Conservation (phyloP, 805 yeast genomes). For the Yamadazyma philogaea region DNA sequence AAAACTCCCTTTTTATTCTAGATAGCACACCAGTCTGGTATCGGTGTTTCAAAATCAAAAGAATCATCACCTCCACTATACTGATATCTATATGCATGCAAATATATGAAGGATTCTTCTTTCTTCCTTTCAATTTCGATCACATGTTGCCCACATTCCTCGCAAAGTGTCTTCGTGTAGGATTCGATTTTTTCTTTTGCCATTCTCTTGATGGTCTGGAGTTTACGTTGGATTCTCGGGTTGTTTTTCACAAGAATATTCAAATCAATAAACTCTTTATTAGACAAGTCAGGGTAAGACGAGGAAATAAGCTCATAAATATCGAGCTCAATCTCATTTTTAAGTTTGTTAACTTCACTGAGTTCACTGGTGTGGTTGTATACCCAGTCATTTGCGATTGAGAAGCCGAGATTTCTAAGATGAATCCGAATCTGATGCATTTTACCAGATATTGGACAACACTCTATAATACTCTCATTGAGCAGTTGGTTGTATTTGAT, state of each 20-base stretch:
- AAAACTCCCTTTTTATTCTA: conserved; percentile 23
- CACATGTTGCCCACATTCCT: conserved; percentile 30
- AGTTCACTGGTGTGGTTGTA: conserved; percentile 22
- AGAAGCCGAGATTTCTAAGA: conserved; percentile 61
- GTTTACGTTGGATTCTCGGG: conserved; percentile 4
- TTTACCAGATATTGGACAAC: conserved; percentile 51
- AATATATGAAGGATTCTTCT: conserved; percentile 33
- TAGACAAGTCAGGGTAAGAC: conserved; percentile 3
- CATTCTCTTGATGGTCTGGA: conserved; percentile 24
- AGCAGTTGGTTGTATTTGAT: conserved; percentile 24
- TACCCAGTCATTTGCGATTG: conserved; percentile 75
- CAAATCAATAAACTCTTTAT: background rate
- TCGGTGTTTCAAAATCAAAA: conserved; percentile 39
- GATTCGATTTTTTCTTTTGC: conserved; percentile 22
- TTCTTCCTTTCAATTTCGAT: conserved; percentile 27
- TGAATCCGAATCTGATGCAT: conserved; percentile 60
- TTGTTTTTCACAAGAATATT: background rate
- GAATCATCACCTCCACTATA: conserved; percentile 18
- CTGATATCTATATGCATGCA: conserved; percentile 41
- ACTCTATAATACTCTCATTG: conserved; percentile 44
- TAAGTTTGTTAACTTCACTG: conserved; percentile 15
- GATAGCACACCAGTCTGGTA: conserved; percentile 48
- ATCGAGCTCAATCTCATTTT: conserved; percentile 21
- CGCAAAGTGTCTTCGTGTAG: conserved; percentile 31
- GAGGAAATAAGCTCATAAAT: conserved; percentile 21